A percentile compares a stretch with the other conserved stretches of the same genome.
Conservation (phyloP, 2,329 filamentous ascomycete species). For the Colletotrichum truncatum region DNA sequence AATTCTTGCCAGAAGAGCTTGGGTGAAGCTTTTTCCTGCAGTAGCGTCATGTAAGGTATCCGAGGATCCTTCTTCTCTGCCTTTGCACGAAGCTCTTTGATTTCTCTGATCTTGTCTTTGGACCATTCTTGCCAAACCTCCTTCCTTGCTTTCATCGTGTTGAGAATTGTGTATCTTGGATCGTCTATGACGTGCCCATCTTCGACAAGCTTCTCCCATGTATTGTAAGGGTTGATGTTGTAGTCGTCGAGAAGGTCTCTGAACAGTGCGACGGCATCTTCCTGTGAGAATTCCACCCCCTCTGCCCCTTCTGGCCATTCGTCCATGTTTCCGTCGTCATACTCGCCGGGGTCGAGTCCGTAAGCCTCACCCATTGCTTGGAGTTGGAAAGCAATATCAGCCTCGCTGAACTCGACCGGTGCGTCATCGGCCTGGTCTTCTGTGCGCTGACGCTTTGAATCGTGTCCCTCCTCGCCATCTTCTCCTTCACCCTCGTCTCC, state of each 20-base stretch:
- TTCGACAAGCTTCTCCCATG: slow-evolving; percentile 91
- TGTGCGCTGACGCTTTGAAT: slow-evolving; percentile 71
- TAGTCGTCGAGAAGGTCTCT: slow-evolving; percentile 87
- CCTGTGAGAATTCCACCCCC: slow-evolving; percentile 75
- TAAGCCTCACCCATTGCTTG: slow-evolving; percentile 90
- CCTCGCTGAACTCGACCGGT: slow-evolving; percentile 86
- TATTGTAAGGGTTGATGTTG: slow-evolving; percentile 83
- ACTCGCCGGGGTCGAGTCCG: slow-evolving; percentile 79
- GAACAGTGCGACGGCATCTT: slow-evolving; percentile 82
- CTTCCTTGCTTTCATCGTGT: slow-evolving; percentile 82
- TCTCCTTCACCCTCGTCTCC: slow-evolving; percentile 54
- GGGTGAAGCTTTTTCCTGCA: slow-evolving; percentile 83
- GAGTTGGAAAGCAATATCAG: slow-evolving; percentile 92
- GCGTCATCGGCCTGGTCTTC: slow-evolving; percentile 59
- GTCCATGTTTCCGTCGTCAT: slow-evolving; percentile 70
- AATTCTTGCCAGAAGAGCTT: slow-evolving; percentile 99
- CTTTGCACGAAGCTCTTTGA: slow-evolving; percentile 77
- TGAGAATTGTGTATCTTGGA: slow-evolving; percentile 83
- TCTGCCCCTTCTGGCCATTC: slow-evolving; percentile 77
- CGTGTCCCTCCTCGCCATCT: slow-evolving; percentile 46
- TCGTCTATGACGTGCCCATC: slow-evolving; percentile 86
- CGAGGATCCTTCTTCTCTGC: slow-evolving; percentile 85
- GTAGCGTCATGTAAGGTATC: slow-evolving; percentile 82
- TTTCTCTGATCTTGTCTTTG: slow-evolving; percentile 75
- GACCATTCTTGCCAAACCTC: slow-evolving; percentile 90